A percentile compares a stretch with the other conserved stretches of the same genome.
These are phyloP conservation scores for Clarireedia homoeocarpa DNA, from an alignment of 2,329 filamentous ascomycete genomes.

Conservation along the genomic window DNA sequence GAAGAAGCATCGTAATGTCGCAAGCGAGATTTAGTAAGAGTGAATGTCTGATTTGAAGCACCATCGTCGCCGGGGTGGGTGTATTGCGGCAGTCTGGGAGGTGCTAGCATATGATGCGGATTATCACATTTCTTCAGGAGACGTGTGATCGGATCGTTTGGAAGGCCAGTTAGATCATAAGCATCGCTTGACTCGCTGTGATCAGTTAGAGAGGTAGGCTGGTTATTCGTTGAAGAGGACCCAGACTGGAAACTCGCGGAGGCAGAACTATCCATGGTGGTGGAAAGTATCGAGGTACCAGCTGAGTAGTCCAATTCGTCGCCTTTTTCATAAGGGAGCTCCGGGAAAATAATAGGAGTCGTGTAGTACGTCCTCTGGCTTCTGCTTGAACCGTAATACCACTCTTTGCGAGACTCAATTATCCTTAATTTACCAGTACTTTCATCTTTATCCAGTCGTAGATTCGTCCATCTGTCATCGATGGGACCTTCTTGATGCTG, in stretches of 20 bases:
- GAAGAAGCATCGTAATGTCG: constrained; percentile 46
- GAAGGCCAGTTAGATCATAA: constrained; percentile 13
- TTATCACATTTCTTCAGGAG: constrained; percentile 26
- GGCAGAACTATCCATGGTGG: neutral
- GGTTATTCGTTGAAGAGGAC: neutral
- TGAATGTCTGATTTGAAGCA: constrained; percentile 35
- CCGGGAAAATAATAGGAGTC: constrained; percentile 40
- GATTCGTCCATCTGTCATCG: constrained; percentile 65
- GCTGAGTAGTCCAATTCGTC: constrained; percentile 2
- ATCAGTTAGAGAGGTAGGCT: neutral
- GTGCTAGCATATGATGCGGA: constrained; percentile 32
- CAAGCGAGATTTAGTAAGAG: constrained; percentile 45
- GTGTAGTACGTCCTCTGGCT: constrained; percentile 61
- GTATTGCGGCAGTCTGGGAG: constrained; percentile 33
- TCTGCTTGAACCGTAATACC: constrained; percentile 47
- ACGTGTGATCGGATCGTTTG: constrained; percentile 21
- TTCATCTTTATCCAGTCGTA: constrained; percentile 56
- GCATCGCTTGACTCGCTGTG: neutral
- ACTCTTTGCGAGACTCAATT: constrained; percentile 63
- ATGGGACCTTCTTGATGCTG: constrained; percentile 63
- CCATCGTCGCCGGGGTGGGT: constrained; percentile 44
- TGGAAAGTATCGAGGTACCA: neutral
- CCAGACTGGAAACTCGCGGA: neutral
- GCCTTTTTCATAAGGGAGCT: constrained; percentile 8
- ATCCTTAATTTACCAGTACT: constrained; percentile 49